Percentiles rank a stretch among this genome's conserved stretches.
Conservation (phyloP, 1,284 basidiomycete species). For the Pseudozyma flocculosa region DNA sequence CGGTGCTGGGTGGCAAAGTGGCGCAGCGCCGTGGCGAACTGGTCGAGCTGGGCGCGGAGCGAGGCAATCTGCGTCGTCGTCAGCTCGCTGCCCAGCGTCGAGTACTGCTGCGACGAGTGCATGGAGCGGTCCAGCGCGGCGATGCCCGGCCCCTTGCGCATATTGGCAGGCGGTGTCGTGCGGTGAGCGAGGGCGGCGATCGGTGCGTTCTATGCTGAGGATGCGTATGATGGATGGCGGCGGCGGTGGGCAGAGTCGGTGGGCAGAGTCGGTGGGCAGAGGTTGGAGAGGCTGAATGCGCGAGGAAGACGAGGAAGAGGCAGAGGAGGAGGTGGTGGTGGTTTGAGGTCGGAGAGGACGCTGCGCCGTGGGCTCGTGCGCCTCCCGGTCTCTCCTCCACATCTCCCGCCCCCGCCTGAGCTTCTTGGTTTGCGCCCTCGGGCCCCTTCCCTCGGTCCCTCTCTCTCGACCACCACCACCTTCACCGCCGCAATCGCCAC, state of each 20-base stretch:
- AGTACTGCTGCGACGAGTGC: slow-evolving; percentile 65
- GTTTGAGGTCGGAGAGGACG: no score
- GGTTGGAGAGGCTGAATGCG: no score
- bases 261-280: neutral
- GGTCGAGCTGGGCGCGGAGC: slow-evolving; percentile 75
- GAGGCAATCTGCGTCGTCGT: slow-evolving; percentile 74
- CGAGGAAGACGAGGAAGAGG: neutral
- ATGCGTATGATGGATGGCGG: no score
- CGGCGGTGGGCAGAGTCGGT: no score
- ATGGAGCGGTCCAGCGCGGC: slow-evolving; percentile 61
- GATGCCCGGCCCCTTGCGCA: slow-evolving; percentile 63
- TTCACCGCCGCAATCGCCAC: neutral
- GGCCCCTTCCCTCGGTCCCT: neutral
- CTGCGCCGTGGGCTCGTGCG: no score
- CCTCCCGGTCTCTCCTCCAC: no score
- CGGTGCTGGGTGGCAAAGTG: slow-evolving; percentile 81
- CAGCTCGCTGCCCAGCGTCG: slow-evolving; percentile 75
- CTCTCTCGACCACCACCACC: neutral
- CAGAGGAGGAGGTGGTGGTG: neutral
- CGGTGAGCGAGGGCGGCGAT: neutral
- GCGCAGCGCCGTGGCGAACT: slow-evolving; percentile 78
- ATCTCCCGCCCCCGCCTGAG: no score
- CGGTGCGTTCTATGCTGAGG: no score
- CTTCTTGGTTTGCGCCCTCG: no score
- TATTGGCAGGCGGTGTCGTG: slow-evolving; percentile 17